phyloP scores from a whole-genome alignment of 768 basidiomycete species.

The Mycena amicta region DNA sequence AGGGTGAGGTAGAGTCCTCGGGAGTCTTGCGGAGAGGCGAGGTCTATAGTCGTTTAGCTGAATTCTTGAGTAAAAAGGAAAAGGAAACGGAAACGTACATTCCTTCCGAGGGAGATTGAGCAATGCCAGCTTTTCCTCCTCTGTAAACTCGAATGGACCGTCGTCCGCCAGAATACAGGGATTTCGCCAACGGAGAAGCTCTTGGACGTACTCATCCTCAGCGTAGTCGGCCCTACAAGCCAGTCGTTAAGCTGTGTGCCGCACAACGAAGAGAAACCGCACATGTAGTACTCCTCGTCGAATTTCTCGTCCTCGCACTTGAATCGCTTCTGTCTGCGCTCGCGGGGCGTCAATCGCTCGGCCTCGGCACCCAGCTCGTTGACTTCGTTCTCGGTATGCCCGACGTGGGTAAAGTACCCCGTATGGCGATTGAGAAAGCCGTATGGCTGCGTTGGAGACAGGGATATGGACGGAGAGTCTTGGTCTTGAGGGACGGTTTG shows the following conservation, averaged over 20 bases:
- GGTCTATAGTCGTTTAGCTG: conserved; percentile 46
- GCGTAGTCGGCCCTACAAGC: conserved; percentile 75
- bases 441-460: conserved; percentile 54
- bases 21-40: conserved; percentile 56
- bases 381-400: conserved; percentile 78
- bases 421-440: conserved; percentile 78
- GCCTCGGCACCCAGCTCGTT: conserved; percentile 75
- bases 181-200: conserved; percentile 67
- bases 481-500: conserved; percentile 55
- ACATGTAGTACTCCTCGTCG: conserved; percentile 88
- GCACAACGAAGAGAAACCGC: conserved; percentile 24
- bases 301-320: conserved; percentile 76
- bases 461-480: conserved; percentile 40
- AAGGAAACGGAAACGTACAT: conserved; percentile 40
- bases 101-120: conserved; percentile 58
- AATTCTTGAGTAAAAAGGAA: background rate
- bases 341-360: conserved; percentile 53
- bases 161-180: conserved; percentile 42
- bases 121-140: conserved; percentile 71
- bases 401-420: conserved; percentile 74
- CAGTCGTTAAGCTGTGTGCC: conserved; percentile 1
- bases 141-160: conserved; percentile 57
- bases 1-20: conserved; percentile 70
- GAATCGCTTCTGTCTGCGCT: conserved; percentile 56
- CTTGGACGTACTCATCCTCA: conserved; percentile 75